A percentile compares a stretch with the other conserved stretches of the same genome.
Evolutionary conservation across 2,329 filamentous ascomycete genomes (phyloP).

Genomic region (Pseudocercospora fijiensis): DNA sequence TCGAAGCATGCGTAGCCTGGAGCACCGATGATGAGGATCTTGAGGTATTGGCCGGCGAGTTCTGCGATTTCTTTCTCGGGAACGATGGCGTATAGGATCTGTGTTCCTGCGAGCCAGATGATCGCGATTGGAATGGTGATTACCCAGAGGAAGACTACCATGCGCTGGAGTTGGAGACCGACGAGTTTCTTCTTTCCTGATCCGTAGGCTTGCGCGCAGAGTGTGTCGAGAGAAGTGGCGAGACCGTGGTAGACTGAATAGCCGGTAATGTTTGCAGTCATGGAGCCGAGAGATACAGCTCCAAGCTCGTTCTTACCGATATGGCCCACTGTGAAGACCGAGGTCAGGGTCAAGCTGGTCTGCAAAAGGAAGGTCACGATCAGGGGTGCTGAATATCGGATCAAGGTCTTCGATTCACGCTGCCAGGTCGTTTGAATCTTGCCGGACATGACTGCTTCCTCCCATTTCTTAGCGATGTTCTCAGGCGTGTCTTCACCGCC

Average conservation of each 20-base stretch:
- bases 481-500: conserved; percentile 53
- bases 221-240: conserved; percentile 84
- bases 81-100: conserved; percentile 63
- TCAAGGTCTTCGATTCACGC: conserved; percentile 79
- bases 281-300: conserved; percentile 49
- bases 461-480: conserved; percentile 72
- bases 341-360: conserved; percentile 49
- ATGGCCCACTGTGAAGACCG: conserved; percentile 52
- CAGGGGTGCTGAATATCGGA: conserved; percentile 45
- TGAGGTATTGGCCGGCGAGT: conserved; percentile 72
- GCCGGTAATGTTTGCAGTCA: conserved; percentile 52
- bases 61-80: conserved; percentile 69
- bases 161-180: conserved; percentile 76
- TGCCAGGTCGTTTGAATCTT: conserved; percentile 88
- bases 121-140: conserved; percentile 70
- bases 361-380: conserved; percentile 52
- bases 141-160: conserved; percentile 73
- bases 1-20: conserved; percentile 77
- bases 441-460: conserved; percentile 77
- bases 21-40: conserved; percentile 66
- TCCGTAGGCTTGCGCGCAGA: conserved; percentile 91
- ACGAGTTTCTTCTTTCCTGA: conserved; percentile 87
- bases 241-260: conserved; percentile 60
- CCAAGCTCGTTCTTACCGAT: conserved; percentile 51
- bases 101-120: conserved; percentile 68